Conservation (phyloP, 73 alveolate genomes). For the Loxodes magnus region DNA sequence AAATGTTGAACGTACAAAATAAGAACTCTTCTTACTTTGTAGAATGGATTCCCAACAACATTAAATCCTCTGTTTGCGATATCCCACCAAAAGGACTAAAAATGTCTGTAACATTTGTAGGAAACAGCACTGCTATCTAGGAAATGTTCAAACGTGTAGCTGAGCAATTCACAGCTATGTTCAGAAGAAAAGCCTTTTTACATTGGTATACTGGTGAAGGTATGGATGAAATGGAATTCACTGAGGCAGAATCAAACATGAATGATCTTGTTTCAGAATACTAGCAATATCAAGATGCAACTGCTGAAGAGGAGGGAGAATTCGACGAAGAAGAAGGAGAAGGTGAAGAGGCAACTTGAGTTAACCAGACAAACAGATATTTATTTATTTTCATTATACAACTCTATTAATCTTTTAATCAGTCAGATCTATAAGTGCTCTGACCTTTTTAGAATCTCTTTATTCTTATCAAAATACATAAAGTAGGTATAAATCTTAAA, state of each 20-base stretch:
- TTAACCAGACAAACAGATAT: too few relatives aligned
- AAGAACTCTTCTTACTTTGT: conserved; percentile 92
- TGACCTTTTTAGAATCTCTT: too few relatives aligned
- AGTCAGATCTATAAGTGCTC: too few relatives aligned
- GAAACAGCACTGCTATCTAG: conserved; percentile 62
- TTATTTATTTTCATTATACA: too few relatives aligned
- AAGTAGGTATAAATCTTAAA: too few relatives aligned
- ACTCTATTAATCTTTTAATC: too few relatives aligned
- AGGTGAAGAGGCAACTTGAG: too few relatives aligned
- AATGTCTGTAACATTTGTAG: conserved; percentile 57
- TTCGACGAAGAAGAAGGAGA: conserved; percentile 69
- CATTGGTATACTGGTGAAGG: conserved; percentile 88
- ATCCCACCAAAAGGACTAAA: conserved; percentile 73
- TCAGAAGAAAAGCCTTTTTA: conserved; percentile 84
- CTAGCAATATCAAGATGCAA: conserved; percentile 87
- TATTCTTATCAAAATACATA: too few relatives aligned
- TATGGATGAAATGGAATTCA: conserved; percentile 86
- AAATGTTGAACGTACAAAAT: conserved; percentile 88
- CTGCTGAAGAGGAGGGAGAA: conserved; percentile 89
- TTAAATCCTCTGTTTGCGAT: conserved; percentile 83
- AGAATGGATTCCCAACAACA: conserved; percentile 95
- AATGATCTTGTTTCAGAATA: conserved; percentile 93
- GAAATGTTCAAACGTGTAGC: conserved; percentile 69
- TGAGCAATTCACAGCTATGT: conserved; percentile 79
- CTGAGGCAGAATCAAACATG: conserved; percentile 92